Base-by-base conservation (phyloP, 768 basidiomycete species). In the Pisolithus orientalis region DNA sequence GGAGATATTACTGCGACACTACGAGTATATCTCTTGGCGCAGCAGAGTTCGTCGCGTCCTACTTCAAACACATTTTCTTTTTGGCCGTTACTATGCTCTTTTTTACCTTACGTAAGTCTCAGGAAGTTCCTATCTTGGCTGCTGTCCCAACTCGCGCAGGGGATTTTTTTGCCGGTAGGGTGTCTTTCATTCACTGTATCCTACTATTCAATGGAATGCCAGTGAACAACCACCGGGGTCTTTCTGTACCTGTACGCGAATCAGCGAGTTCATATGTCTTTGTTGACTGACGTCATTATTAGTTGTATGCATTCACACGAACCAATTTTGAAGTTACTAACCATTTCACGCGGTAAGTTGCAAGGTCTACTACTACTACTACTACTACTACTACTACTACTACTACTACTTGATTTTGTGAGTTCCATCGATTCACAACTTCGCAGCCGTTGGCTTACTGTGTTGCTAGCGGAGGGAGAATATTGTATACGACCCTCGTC, bases 41-140 rank as follows among this genome's bases (percentile, higher is more conserved):
- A 13, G 25, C 13, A 55, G 32, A 37, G 16, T 29, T 16, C 57
- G 51, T 17, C 55, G 17, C 24, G 9, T 48, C n/a, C 11, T 65
- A 32, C 7, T 64, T 14, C 50, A 31, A 31, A 14, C 49, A 1
- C 50, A 64, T 21, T 63, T 62, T 44, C 39, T 65, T 25, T 59
- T 64, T 32, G 47, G 60, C 21, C 59, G 63, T n/a, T 63, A 65
- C 44, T 63, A 63, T 21, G 62, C 63, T 14, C 37, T 62, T 28
- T 10, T 65, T 29, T 63, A 50, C 47, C 53, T 62, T 31, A 47
- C 43, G 60, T 63, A 16, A 39, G 39, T 39, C 32, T 55, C 53
- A 44, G 21, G 21, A 21, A 31, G 8, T 31, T 31, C 31, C 31
- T 7, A 34, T 34, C 10, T 10, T 10, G 13, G 32, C 32, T 34